Conservation (phyloP, 2,329 filamentous ascomycete genomes). For the Diplocarpon rosae region DNA sequence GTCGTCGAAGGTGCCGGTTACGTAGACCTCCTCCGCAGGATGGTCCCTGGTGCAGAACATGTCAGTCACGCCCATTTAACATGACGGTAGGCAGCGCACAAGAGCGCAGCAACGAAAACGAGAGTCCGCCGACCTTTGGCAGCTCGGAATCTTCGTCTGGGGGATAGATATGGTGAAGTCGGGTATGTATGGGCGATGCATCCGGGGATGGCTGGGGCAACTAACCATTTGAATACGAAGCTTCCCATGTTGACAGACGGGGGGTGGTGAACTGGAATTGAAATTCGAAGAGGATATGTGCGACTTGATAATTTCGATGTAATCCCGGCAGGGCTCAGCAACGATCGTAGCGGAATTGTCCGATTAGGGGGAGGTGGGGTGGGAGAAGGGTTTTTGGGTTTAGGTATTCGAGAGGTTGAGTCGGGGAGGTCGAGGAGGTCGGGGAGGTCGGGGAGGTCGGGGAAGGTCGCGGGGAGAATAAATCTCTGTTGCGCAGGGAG, state of each 20-base stretch:
- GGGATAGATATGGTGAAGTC: too few species aligned
- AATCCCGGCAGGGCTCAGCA: too few species aligned
- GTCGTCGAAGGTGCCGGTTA: slow-evolving; percentile 91
- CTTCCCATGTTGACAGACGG: slow-evolving; percentile 24
- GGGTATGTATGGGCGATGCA: too few species aligned
- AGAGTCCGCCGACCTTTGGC: neutral
- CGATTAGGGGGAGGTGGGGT: too few species aligned
- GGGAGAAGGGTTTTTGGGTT: too few species aligned
- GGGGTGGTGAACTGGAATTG: neutral
- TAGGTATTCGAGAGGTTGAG: slow-evolving; percentile 1
- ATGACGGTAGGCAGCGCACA: neutral
- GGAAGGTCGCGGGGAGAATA: slow-evolving; percentile 2
- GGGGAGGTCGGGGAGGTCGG: slow-evolving; percentile 3
- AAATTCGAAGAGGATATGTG: neutral
- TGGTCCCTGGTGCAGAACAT: slow-evolving; percentile 54
- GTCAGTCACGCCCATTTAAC: slow-evolving; percentile 9
- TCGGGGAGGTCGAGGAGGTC: too few species aligned
- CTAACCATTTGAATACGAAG: slow-evolving; percentile 30
- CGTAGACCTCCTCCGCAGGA: slow-evolving; percentile 73
- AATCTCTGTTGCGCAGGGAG: slow-evolving; percentile 1
- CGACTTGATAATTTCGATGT: neutral
- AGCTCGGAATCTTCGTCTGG: too few species aligned
- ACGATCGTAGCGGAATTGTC: neutral
- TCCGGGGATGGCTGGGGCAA: neutral
- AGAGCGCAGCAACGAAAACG: neutral